Percentiles rank a stretch among this genome's conserved stretches.
phyloP scores from a whole-genome alignment of 2,329 filamentous ascomycete species.

The Parastagonospora avenae region DNA sequence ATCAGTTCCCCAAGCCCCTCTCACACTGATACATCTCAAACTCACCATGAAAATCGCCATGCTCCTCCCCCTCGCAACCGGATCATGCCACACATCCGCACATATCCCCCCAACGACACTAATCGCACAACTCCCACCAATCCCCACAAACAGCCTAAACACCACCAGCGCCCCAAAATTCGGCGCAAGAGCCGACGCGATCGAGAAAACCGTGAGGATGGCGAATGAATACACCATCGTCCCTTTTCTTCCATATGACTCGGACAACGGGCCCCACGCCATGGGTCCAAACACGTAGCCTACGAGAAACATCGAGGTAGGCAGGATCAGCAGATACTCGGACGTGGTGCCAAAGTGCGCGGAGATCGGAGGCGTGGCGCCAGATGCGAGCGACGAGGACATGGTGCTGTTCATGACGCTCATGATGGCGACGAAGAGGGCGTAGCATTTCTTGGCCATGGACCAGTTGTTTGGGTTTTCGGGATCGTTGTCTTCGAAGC shows the following conservation, averaged over 20 bases:
- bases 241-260: conserved; percentile 53
- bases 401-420: conserved; percentile 69
- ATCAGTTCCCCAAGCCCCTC: too few species aligned
- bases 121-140: conserved; percentile 57
- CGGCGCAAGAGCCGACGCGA: conserved; percentile 52
- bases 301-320: conserved; percentile 57
- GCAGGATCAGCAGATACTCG: conserved; percentile 51
- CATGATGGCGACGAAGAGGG: conserved; percentile 62
- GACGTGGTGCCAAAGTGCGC: conserved; percentile 61
- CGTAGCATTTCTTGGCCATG: conserved; percentile 55
- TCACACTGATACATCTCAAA: background rate
- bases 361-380: conserved; percentile 64
- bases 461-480: conserved; percentile 51
- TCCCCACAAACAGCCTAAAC: conserved; percentile 51
- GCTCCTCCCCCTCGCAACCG: conserved; percentile 43
- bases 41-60: conserved; percentile 41
- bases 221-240: conserved; percentile 58
- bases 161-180: conserved; percentile 52
- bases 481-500: conserved; percentile 48
- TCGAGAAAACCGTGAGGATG: conserved; percentile 52
- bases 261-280: conserved; percentile 52
- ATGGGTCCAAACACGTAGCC: conserved; percentile 55
- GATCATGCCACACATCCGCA: conserved; percentile 68
- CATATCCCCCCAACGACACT: conserved; percentile 66
- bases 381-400: conserved; percentile 67